Base-by-base conservation (phyloP, 2,329 filamentous ascomycete species). In the Monilinia polystroma region DNA sequence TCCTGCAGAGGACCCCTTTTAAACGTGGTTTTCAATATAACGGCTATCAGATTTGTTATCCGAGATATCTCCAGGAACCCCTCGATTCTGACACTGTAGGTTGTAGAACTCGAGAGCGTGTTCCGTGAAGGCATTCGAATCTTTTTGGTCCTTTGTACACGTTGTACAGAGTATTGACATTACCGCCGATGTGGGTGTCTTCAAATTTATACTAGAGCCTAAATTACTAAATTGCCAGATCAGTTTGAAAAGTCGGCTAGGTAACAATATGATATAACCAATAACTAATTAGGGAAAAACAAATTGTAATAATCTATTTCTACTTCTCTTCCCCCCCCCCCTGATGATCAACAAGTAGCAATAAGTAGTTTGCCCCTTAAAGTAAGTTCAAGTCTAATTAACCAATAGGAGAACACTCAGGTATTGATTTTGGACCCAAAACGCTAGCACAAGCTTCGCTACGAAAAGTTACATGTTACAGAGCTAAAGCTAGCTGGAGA, bases 391-490 rank as follows among this genome's bases (percentile, higher is more conserved):
- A 29, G 29, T 49, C 38, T 14, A 11, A 23, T 23, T 3, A 41
- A 32, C 63, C 63, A 66, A 66, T 66, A 32, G 49, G 56, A 60
- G 12, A 62, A 26, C n/a, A 18, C 18, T 20, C 7, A 60, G 35
- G 20, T n/a, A 51, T n/a, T 51, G 29, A n/a, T 35, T 29, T 65
- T 41, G 29, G 43, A 52, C n/a, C 45, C 54, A 35, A 65, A 59
- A 51, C 51, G 8, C 41, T 16, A 23, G 54, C 20, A 47, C 20
- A 60, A 60, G 58, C 58, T 59, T 41, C 60, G 60, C 32, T 63
- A 54, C 49, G 51, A 55, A 63, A 58, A 58, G 62, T 38, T 65
- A 53, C 32, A 62, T 51, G 32, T 52, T 38, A 51, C 45, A 62
- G n/a, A 43, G 7, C 58, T 29, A 62, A n/a, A 66, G 43, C 20